Base-by-base conservation (phyloP, 2,329 filamentous ascomycete species). In the Rutstroemia sydowiana region DNA sequence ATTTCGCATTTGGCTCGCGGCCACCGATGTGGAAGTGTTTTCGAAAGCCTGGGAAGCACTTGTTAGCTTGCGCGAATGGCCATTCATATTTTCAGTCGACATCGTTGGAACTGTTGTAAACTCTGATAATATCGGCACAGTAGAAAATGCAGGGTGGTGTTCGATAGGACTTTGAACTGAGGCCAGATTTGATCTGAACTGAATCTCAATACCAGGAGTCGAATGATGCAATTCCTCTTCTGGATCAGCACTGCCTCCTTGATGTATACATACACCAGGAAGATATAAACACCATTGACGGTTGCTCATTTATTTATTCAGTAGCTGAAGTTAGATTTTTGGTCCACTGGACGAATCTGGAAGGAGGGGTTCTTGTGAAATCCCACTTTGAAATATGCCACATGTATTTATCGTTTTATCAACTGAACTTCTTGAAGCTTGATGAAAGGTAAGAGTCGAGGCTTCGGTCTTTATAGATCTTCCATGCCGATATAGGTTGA, bases 1-100 rank as follows among this genome's bases (percentile, higher is more conserved):
- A 80, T 98, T 98, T 73, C 93, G 89, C 93, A 98, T 98, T 77
- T 98, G 93, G 55, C 91, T 95, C 52, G 93, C 93, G 57, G 93
- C 93, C 61, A 98, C 92, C 65, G 89, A 96, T 68, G 93, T 98
- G 52, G 92, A 96, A 63, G 93, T 95, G 82, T 97, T 97, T 75
- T 98, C 93, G 71, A 98, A 98, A 57, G 93, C 93, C 93, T 97
- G 42, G 14, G 23, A 23, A 18, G 23, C 18, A 16, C 26, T 32
- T 40, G 34, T 51, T 51, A 51, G 48, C 23, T 21, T 20, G n/a
- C 6, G n/a, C 14, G n/a, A 7, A 51, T 10, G 8, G 10, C 23
- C 8, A 26, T 6, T 3, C 26, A 5, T 11, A 10, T 28, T 18
- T 4, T 28, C 13, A 14, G 16, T 4, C 14, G 37, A 3, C 26